Percentiles rank a stretch among this genome's conserved stretches.
phyloP scores from a whole-genome alignment of 1,284 basidiomycete species.

The Xanthoconium separans region DNA sequence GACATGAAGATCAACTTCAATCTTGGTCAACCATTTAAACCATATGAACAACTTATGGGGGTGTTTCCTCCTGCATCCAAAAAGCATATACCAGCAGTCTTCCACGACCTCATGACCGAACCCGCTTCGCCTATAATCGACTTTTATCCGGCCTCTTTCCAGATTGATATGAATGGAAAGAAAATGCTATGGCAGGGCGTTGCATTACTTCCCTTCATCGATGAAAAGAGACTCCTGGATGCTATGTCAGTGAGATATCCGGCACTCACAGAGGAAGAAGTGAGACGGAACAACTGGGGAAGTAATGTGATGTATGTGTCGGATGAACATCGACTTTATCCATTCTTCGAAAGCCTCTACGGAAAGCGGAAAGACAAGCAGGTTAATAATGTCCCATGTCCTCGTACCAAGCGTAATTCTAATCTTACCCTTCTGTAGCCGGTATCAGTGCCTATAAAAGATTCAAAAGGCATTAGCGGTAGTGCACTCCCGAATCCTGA shows the following conservation, averaged over 20 bases:
- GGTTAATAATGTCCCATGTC: conserved; percentile 46
- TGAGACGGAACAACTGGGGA: conserved; percentile 83
- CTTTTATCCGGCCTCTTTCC: conserved; percentile 92
- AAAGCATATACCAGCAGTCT: conserved; percentile 83
- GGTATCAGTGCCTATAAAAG: conserved; percentile 62
- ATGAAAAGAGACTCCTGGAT: conserved; percentile 77
- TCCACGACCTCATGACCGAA: conserved; percentile 89
- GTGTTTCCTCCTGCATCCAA: conserved; percentile 79
- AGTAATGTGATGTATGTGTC: conserved; percentile 85
- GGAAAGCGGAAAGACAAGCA: conserved; percentile 82
- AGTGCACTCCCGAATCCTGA: conserved; percentile 80
- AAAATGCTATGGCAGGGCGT: conserved; percentile 99
- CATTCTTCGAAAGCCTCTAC: conserved; percentile 86
- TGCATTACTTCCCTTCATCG: conserved; percentile 95
- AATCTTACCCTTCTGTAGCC: conserved; percentile 43
- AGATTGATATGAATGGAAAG: conserved; percentile 99
- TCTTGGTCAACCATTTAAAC: conserved; percentile 87
- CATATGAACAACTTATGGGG: conserved; percentile 97
- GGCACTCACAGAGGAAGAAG: conserved; percentile 80
- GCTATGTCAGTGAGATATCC: conserved; percentile 81
- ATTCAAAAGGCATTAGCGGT: conserved; percentile 82
- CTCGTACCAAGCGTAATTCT: conserved; percentile 16
- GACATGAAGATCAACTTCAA: conserved; percentile 81
- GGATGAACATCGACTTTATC: conserved; percentile 83
- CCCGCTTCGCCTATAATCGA: conserved; percentile 92